Evolutionary conservation across 1,284 basidiomycete genomes (phyloP).

Genomic region (Ganoderma boninense): DNA sequence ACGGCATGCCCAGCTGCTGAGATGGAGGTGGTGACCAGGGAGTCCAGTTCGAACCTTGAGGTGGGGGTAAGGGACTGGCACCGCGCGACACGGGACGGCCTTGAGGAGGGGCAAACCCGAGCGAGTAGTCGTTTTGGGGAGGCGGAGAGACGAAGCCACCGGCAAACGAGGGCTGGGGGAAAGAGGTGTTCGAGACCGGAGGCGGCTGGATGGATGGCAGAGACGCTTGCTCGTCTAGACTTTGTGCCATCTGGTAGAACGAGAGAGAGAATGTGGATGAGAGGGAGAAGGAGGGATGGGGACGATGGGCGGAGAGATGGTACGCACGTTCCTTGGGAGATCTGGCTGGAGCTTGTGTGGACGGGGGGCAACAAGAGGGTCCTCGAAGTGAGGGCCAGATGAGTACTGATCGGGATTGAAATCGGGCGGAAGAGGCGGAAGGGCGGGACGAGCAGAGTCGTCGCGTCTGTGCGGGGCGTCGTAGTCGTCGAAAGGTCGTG

Average conservation of each 20-base stretch:
- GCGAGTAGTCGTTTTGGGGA: conserved; percentile 12
- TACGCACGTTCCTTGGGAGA: conserved; percentile 68
- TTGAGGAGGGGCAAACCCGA: conserved; percentile 36
- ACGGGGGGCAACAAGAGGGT: conserved; percentile 73
- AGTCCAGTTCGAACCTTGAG: conserved; percentile 42
- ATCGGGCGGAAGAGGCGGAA: conserved; percentile 54
- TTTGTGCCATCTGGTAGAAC: conserved; percentile 65
- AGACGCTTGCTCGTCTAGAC: conserved; percentile 49
- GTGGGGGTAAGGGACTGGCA: conserved; percentile 39
- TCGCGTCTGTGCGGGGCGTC: conserved; percentile 22
- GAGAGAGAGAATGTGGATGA: conserved; percentile 15
- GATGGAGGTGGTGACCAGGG: conserved; percentile 42
- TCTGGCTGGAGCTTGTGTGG: conserved; percentile 69
- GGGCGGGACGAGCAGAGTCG: conserved; percentile 41
- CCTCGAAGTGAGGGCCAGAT: conserved; percentile 58
- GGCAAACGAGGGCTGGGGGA: conserved; percentile 15
- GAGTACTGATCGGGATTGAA: conserved; percentile 39
- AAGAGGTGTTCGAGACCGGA: conserved; percentile 24
- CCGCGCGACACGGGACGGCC: conserved; percentile 33
- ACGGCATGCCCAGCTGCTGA: conserved; percentile 26
- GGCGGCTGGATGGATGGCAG: conserved; percentile 25
- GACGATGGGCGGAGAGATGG: conserved; percentile 14
- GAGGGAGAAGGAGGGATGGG: conserved; percentile 5
- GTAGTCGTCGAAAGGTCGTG: conserved; percentile 40
- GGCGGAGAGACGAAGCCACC: conserved; percentile 1